Evolutionary conservation across 2,329 filamentous ascomycete genomes (phyloP), one percentile per base, ranked within the genome.

Genomic region (Bretziella fagacearum): DNA sequence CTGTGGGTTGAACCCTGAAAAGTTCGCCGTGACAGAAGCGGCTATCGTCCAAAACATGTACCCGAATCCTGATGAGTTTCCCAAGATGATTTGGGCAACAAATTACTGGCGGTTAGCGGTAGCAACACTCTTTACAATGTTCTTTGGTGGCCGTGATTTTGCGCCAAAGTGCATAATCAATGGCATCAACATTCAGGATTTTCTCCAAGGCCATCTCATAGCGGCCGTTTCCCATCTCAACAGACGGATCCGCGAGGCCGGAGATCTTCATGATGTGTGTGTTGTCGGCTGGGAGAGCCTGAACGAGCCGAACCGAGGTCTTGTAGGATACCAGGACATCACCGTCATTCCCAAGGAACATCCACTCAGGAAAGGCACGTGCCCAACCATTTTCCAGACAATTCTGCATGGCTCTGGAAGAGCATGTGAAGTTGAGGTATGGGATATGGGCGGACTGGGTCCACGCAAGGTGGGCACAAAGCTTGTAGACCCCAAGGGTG

Each of bases 71-170:
- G 79, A 79, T 22, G 72, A 79, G 1, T 98, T 89, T 54, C 91
- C 91, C 20, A 96, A 95, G 65, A 98, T 98, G 93, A 89, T 96
- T 49, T 98, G 91, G 91, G 86, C 89, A 13, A 96, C 93, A 44
- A 98, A 98, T 60, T 98, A 98, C 62, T 82, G 77, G 52, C 76
- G 91, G 20, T 69, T 96, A 43, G 87, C 81, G 2, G 83, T 81
- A 43, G 84, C 87, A 54, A 87, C 85, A 39, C 85, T 96, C 55
- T 96, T 95, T 60, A 94, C 89, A 0, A 65, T 96, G 44, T 98
- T 94, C 65, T 98, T 93, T 60, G 87, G 73, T 6, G 91, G 91
- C 29, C 77, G 70, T 53, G 84, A 93, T 56, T 96, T 95, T 66
- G 84, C 91, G 1, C 93, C 93, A 3, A 95, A 94, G 57, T 94